These are phyloP conservation scores for Baorangia bicolor DNA, from an alignment of 768 basidiomycete species.

Conservation along the genomic window DNA sequence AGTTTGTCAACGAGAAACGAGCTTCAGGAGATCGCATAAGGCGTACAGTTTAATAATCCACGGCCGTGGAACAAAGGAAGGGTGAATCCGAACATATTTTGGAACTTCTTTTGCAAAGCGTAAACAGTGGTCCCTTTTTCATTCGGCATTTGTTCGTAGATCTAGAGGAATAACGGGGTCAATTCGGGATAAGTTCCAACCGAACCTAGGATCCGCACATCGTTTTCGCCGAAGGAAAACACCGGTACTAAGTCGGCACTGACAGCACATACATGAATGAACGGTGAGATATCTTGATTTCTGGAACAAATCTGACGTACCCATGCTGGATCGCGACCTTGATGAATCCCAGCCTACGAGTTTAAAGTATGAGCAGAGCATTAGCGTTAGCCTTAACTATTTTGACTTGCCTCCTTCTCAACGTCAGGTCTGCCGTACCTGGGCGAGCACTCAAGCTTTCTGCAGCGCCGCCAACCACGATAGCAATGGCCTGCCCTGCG, in stretches of 20 bases:
- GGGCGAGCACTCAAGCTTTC: conserved; percentile 93
- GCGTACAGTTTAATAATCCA: conserved; percentile 88
- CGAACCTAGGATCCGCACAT: conserved; percentile 51
- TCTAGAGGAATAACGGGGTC: conserved; percentile 45
- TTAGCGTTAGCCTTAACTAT: background rate
- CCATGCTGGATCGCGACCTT: conserved; percentile 90
- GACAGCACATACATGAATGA: conserved; percentile 2
- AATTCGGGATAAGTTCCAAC: background rate
- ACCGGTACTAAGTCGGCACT: conserved; percentile 97
- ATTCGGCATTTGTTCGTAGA: conserved; percentile 96
- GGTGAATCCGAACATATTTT: conserved; percentile 92
- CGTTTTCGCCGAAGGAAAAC: conserved; percentile 98
- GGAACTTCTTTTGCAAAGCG: conserved; percentile 86
- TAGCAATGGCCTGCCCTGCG: conserved; percentile 74
- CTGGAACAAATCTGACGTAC: conserved; percentile 38
- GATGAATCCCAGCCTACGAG: conserved; percentile 82
- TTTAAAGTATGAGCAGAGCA: background rate
- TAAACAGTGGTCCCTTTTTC: conserved; percentile 88
- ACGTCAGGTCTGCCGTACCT: conserved; percentile 91
- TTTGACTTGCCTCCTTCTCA: conserved; percentile 57
- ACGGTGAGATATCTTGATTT: background rate
- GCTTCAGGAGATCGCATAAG: background rate
- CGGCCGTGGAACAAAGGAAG: conserved; percentile 96
- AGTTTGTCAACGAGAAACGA: background rate
- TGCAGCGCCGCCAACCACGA: conserved; percentile 95